Base-by-base conservation (phyloP, 352 stramenopile genomes). In the Phytopythium mirpurense region DNA sequence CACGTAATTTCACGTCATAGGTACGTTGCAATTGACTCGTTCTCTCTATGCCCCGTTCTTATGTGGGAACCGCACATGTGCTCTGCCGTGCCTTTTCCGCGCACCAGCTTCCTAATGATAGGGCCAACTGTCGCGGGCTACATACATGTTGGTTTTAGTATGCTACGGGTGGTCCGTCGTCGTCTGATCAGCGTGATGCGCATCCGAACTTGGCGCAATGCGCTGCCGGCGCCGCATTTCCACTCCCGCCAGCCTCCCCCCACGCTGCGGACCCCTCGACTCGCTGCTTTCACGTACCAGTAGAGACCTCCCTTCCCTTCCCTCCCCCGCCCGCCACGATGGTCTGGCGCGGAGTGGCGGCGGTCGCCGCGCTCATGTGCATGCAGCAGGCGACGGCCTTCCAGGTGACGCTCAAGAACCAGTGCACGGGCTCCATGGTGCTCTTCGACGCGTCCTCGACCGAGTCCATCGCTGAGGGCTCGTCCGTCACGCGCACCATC, bases 331-430 rank as follows among this genome's bases (percentile, higher is more conserved):
- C 23, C 23, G 24, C 24, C 32, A 19, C 23, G 19, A 78, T 75
- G 66, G 63, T 78, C 45, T 69, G 55, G 57, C 51, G 56, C 11
- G 40, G 47, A 24, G 46, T 74, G 27, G 59, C 62, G 47, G 58
- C 69, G 26, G 55, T 60, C 38, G 29, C 67, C 21, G 58, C 54
- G 16, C 43, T 70, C 38, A 36, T 63, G 21, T 50, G 36, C 36
- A 34, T 54, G 48, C 53, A 56, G 6, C 68, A 73, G 47, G 50
- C 57, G 19, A 31, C 68, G 38, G 70, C 59, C 41, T 74, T 75
- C 51, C 45, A 67, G 9, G 72, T 86, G 34, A 72, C 63, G 26
- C 57, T 88, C 57, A 62, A 56, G 18, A 88, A 88, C 68, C 57
- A 60, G 10, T 88, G 77, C 61, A 57, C 53, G 31, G 59, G 63